phyloP scores from a whole-genome alignment of 2,329 filamentous ascomycete genomes.

The Dactylellina drechsleri region DNA sequence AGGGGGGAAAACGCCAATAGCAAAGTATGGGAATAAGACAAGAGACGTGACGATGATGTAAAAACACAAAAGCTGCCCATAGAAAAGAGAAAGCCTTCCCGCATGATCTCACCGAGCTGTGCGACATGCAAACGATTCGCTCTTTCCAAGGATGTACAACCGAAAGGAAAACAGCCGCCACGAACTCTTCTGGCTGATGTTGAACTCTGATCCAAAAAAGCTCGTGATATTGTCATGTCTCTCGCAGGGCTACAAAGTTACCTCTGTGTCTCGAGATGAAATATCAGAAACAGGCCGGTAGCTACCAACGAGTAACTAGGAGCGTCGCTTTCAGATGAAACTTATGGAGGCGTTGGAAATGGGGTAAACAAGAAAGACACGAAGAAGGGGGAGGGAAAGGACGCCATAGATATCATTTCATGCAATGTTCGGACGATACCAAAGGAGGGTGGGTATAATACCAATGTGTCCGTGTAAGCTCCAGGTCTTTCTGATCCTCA shows the following conservation, averaged over 20 bases:
- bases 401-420: constrained; percentile 40
- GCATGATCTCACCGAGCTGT: constrained; percentile 10
- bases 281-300: neutral
- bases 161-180: constrained; percentile 36
- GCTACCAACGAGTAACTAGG: neutral
- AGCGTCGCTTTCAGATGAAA: constrained; percentile 36
- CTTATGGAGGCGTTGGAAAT: constrained; percentile 34
- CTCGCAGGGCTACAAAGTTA: constrained; percentile 6
- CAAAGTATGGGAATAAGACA: neutral
- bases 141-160: constrained; percentile 24
- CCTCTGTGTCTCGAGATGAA: constrained; percentile 19
- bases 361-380: constrained; percentile 1
- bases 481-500: constrained; percentile 19
- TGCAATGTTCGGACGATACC: constrained; percentile 54
- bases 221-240: constrained; percentile 22
- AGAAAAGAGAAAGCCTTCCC: constrained; percentile 4
- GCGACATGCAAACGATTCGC: constrained; percentile 6
- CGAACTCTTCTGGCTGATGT: constrained; percentile 35
- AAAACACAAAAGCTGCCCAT: neutral
- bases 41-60: constrained; percentile 20
- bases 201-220: constrained; percentile 42
- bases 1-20: neutral
- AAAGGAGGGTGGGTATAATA: constrained; percentile 54
- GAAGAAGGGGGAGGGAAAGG: constrained; percentile 13
- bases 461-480: constrained; percentile 48